Base-by-base conservation (phyloP, 2,329 filamentous ascomycete genomes). In the Ophiostoma sp. region DNA sequence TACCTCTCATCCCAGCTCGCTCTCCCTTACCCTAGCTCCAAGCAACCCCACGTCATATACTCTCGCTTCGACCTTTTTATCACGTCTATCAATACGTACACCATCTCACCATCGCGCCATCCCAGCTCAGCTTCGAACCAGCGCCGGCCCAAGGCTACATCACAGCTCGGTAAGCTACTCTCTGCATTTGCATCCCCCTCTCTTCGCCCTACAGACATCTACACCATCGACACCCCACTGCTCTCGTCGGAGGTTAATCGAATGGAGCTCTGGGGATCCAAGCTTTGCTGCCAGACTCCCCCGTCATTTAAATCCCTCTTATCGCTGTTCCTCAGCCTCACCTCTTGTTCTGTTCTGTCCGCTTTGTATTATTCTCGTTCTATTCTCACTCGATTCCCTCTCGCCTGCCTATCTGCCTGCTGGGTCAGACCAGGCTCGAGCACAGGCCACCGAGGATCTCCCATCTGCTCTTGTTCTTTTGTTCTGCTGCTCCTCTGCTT, bases 141-240 rank as follows among this genome's bases (percentile, higher is more conserved):
- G 44, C 20, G 17, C 20, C 44, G 44, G 20, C 20, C 4, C 44
- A 48, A 48, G 17, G 44, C 44, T n/a, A 20, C 44, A n/a, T 48
- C 44, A 20, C 44, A 6, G 57, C 57, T 62, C 57, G 57, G 23
- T 65, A 65, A 36, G 60, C 60, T 65, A 20, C 10, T 41, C 10
- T 41, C 39, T 31, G 27, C 15, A 17, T 62, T 62, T 33, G 23
- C 27, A 17, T 36, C 2, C 8, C 27, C 15, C 10, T n/a, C 33
- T n/a, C 31, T 15, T 36, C 20, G 57, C 57, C 27, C 27, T 35
- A 10, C 57, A 31, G 27, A 60, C 54, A 31, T 35, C 57, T n/a
- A 64, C 57, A 64, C 17, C 57, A n/a, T 64, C 13, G 17, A 64
- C 54, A 64, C 27, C 57, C 57, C 52, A 57, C 60, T 31, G 52